A percentile compares a stretch with the other conserved stretches of the same genome.
Evolutionary conservation across 2,329 filamentous ascomycete species (phyloP).

Genomic region (Alternaria postmessia): DNA sequence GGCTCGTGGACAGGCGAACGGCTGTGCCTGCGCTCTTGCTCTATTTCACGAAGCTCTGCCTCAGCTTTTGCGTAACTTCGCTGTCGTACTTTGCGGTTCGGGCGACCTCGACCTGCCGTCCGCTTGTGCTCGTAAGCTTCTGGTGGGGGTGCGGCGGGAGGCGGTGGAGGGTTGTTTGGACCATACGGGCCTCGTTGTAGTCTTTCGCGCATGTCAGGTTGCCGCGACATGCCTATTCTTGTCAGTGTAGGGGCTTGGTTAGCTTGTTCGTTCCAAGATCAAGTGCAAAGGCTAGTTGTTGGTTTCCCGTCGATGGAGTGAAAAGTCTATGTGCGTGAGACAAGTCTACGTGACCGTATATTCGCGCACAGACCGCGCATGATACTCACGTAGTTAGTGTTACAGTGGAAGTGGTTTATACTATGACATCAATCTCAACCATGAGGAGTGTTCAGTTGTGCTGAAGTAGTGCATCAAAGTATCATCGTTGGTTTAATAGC

Average conservation of each 20-base stretch:
- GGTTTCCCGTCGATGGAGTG: background rate
- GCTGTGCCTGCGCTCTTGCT: background rate
- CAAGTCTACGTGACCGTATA: background rate
- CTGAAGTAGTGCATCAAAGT: too few relatives aligned
- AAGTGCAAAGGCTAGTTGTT: background rate
- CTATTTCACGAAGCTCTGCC: background rate
- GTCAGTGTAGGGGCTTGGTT: background rate
- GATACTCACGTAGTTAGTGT: background rate
- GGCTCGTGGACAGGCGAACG: conserved; percentile 6
- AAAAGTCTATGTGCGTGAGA: background rate
- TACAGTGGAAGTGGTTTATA: background rate
- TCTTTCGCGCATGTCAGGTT: background rate
- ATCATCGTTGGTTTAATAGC: too few relatives aligned
- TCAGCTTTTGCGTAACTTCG: background rate
- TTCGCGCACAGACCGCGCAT: background rate
- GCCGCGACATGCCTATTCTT: background rate
- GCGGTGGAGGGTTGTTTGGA: conserved; percentile 14
- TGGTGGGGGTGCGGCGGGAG: conserved; percentile 6
- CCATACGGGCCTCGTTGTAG: conserved; percentile 8
- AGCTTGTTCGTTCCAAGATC: background rate
- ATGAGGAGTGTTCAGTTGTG: too few relatives aligned
- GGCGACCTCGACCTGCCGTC: background rate
- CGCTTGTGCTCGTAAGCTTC: background rate
- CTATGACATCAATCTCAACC: background rate
- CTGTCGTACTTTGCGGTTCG: background rate